Conservation (phyloP, 768 basidiomycete genomes). For the Hirschioporus abietinus region DNA sequence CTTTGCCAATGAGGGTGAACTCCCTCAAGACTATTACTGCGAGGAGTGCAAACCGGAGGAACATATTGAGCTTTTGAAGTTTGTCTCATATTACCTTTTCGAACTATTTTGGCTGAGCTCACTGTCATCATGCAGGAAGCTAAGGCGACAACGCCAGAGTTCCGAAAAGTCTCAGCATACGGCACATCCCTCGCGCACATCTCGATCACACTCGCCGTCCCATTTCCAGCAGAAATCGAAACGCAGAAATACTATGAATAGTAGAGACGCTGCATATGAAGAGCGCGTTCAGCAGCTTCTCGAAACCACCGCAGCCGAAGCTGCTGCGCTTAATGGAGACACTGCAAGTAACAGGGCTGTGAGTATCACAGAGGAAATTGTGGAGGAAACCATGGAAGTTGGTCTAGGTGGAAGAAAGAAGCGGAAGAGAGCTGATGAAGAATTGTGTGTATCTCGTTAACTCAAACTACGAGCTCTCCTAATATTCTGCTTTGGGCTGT, state of each 20-base stretch:
- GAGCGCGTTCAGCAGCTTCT: constrained; percentile 78
- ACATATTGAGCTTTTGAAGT: constrained; percentile 81
- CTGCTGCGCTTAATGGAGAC: constrained; percentile 43
- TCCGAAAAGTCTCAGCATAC: constrained; percentile 60
- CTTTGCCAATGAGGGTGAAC: constrained; percentile 69
- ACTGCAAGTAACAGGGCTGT: constrained; percentile 22
- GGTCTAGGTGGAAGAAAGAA: constrained; percentile 50
- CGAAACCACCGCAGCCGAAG: constrained; percentile 68
- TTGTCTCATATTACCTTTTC: constrained; percentile 25
- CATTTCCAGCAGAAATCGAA: constrained; percentile 66
- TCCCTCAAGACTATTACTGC: constrained; percentile 85
- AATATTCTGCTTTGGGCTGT: constrained; percentile 13
- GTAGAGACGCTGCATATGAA: constrained; percentile 90
- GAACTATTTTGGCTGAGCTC: constrained; percentile 16
- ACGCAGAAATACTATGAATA: constrained; percentile 96
- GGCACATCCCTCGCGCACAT: constrained; percentile 47
- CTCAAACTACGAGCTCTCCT: constrained; percentile 3
- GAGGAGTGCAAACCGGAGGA: constrained; percentile 87
- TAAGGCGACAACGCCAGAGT: constrained; percentile 57
- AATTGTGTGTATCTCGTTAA: constrained; percentile 42
- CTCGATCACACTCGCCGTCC: constrained; percentile 70
- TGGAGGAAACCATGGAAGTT: constrained; percentile 43
- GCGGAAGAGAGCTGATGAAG: constrained; percentile 72
- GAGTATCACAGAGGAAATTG: constrained; percentile 12
- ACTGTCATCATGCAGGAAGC: constrained; percentile 38